A percentile compares a stretch with the other conserved stretches of the same genome.
Evolutionary conservation across 2,329 filamentous ascomycete genomes (phyloP).

Genomic region (Pseudogymnoascus sp.): DNA sequence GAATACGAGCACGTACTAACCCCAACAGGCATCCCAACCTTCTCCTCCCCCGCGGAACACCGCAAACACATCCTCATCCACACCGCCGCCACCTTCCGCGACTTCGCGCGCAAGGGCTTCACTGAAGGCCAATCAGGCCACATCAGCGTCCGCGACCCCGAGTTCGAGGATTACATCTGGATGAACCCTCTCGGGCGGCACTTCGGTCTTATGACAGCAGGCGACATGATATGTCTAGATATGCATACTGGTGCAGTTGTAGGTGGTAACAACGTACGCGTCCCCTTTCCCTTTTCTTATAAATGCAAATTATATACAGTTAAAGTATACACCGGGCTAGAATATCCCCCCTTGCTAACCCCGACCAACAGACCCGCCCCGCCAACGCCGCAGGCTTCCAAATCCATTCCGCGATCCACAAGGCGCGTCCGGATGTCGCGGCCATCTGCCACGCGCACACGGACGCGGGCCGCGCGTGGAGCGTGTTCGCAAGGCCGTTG

Average conservation of each 20-base stretch:
- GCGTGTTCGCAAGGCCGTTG: constrained; percentile 52
- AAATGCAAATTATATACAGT: neutral
- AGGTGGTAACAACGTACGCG: constrained; percentile 45
- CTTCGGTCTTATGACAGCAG: constrained; percentile 56
- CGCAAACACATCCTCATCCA: constrained; percentile 57
- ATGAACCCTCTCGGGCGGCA: constrained; percentile 59
- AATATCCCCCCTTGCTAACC: neutral
- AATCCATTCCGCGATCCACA: constrained; percentile 62
- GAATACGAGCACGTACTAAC: constrained; percentile 1
- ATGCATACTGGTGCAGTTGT: constrained; percentile 50
- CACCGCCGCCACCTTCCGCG: constrained; percentile 61
- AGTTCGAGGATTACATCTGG: constrained; percentile 56
- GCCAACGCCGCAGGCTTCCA: constrained; percentile 61
- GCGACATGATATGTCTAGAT: constrained; percentile 60
- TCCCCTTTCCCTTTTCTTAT: neutral
- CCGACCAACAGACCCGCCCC: constrained; percentile 35
- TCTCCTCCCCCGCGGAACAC: constrained; percentile 45
- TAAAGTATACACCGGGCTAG: neutral
- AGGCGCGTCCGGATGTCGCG: constrained; percentile 55
- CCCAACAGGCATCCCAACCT: constrained; percentile 46
- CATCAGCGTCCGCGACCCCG: constrained; percentile 59
- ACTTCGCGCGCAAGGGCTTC: constrained; percentile 58
- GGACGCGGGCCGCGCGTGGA: constrained; percentile 60
- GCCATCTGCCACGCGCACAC: constrained; percentile 64
- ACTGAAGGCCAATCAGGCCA: constrained; percentile 63